Evolutionary conservation across 352 stramenopile genomes (phyloP).

Genomic region (Globisporangium spiculum): DNA sequence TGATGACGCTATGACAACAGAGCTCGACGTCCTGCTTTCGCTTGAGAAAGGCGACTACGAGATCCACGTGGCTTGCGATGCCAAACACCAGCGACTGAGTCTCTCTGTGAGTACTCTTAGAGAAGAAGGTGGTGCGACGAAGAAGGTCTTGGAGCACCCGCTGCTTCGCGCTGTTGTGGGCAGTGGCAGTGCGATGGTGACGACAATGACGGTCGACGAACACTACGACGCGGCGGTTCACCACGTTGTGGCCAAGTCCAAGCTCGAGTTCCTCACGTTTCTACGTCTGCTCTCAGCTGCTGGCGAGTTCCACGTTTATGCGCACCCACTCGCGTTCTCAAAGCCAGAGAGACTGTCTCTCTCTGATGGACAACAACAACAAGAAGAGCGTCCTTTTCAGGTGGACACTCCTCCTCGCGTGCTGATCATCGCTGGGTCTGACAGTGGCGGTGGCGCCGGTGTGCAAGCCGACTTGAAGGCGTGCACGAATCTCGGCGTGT

Average conservation of each 20-base stretch:
- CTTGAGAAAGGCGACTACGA: constrained; percentile 23
- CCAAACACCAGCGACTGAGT: not conserved
- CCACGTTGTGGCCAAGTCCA: constrained; percentile 6
- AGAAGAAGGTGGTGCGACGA: not conserved
- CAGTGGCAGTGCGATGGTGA: not conserved
- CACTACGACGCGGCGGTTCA: constrained; percentile 12
- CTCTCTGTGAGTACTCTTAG: not conserved
- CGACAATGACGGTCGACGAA: not conserved
- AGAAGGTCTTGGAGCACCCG: constrained; percentile 5
- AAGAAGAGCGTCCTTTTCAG: not conserved
- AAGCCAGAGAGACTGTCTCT: not conserved
- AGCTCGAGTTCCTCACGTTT: constrained; percentile 26
- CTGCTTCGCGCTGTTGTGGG: constrained; percentile 14
- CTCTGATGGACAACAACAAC: not conserved
- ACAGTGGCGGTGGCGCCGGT: constrained; percentile 88
- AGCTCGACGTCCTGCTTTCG: constrained; percentile 18
- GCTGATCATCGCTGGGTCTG: constrained; percentile 92
- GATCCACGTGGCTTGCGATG: constrained; percentile 17
- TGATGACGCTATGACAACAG: constrained; percentile 8
- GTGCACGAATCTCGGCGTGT: constrained; percentile 83
- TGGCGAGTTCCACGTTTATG: constrained; percentile 10
- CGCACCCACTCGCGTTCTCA: constrained; percentile 7
- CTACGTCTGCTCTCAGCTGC: constrained; percentile 19
- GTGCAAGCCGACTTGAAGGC: constrained; percentile 94
- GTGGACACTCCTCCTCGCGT: constrained; percentile 35